These are phyloP conservation scores for Prunus dulcis DNA, from an alignment of 306 rosid species.

Conservation along the genomic window DNA sequence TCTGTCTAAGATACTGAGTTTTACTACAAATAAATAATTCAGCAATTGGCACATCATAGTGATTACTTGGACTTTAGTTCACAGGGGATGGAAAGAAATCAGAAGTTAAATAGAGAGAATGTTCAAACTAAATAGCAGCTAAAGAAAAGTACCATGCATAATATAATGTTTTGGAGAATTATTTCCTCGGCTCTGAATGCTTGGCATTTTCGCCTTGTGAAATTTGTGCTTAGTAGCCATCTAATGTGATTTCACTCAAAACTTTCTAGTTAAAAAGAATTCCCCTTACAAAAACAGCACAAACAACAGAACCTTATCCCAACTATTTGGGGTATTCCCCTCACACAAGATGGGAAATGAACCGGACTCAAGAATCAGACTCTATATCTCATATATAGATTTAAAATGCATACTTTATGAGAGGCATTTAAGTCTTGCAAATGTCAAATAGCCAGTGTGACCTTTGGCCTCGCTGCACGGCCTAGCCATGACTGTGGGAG, in stretches of 20 bases:
- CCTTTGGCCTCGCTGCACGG: constrained; percentile 80
- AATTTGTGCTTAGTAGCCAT: not conserved
- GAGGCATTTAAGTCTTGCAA: constrained; percentile 69
- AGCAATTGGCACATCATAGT: not conserved
- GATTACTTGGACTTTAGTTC: not conserved
- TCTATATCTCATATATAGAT: not conserved
- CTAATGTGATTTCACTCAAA: not conserved
- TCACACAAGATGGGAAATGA: not conserved
- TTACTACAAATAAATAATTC: not conserved
- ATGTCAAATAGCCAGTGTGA: constrained; percentile 89
- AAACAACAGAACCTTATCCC: constrained; percentile 1
- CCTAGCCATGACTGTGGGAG: constrained; percentile 58
- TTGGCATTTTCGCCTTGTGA: too few species aligned
- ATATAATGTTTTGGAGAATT: too few species aligned
- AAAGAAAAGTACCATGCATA: too few species aligned
- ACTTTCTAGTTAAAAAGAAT: not conserved
- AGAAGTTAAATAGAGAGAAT: too few species aligned
- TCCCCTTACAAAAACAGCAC: not conserved
- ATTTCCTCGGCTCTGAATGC: too few species aligned
- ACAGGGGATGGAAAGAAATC: too few species aligned
- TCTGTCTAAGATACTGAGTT: not conserved
- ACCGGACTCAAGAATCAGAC: not conserved
- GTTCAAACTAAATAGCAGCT: too few species aligned
- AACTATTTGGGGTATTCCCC: not conserved
- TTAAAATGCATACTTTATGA: constrained; percentile 22